Base-by-base conservation (phyloP, 2,329 filamentous ascomycete genomes). In the Botryotinia calthae region DNA sequence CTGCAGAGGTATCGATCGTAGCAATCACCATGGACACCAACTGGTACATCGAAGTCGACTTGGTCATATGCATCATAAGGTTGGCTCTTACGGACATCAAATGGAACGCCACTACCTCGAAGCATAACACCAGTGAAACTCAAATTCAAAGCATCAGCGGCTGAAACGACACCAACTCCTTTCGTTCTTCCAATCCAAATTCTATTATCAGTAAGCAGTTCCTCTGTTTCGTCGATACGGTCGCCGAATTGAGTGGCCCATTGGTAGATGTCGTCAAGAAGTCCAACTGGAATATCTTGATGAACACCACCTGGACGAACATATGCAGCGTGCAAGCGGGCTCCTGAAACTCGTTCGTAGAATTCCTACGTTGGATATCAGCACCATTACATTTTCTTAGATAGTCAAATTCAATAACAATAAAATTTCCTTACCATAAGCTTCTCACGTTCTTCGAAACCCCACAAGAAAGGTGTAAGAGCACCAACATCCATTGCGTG, bases 401-500 rank as follows among this genome's bases (percentile, higher is more conserved):
- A 65, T 65, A 70, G 34, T 34, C 76, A 77, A 73, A 31, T 31
- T 37, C 71, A 63, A 46, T 68, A 67, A 58, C n/a, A 31, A 71
- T 74, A 72, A 66, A 59, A 81, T 22, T 56, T 46, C 48, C 89
- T 82, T 87, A 98, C 95, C 97, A 99, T 99, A 74, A 99, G 88
- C 88, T 99, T 99, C 86, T 99, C 96, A 88, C 96, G 93, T 86
- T 99, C 96, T 85, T 99, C 96, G 83, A 99, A 99, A 75, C 96
- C 96, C 96, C 96, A 99, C 86, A 99, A 84, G 89, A 99, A 99
- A 78, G 96, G 96, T 73, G 96, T 99, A 82, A 99, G 84, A 77
- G 96, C 96, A 85, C 96, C 96, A 82, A 99, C 96, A 83, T 99
- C 96, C 96, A 98, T 98, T 82, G 95, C 95, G 87, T 98, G 95